Evolutionary conservation across 805 yeast genomes (phyloP).

Genomic region (Metschnikowia lunata): DNA sequence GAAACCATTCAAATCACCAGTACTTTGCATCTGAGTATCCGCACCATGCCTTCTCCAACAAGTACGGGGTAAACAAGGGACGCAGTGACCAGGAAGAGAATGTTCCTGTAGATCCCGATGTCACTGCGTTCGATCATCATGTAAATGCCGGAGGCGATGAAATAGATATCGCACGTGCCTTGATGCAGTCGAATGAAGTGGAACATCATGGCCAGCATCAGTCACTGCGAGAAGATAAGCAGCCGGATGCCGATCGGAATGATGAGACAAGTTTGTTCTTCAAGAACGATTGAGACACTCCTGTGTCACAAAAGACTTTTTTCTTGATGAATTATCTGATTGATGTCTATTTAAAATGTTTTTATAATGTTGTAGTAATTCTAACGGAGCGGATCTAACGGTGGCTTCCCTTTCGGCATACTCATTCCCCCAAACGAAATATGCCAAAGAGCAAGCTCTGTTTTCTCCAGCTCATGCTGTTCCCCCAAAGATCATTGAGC

Average conservation of each 20-base stretch:
- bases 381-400: too few relatives aligned
- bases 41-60: constrained; percentile 9
- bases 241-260: constrained; percentile 1
- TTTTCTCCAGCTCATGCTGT: constrained; percentile 1
- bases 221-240: not conserved
- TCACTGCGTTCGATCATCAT: constrained; percentile 37
- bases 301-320: not conserved
- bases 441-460: not conserved
- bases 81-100: constrained; percentile 17
- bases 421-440: constrained; percentile 20
- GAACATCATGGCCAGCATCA: constrained; percentile 12
- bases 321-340: not conserved
- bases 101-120: constrained; percentile 59
- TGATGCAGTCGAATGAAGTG: constrained; percentile 54
- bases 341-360: constrained; percentile 1
- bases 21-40: constrained; percentile 13
- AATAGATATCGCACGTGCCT: constrained; percentile 61
- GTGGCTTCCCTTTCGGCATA: not conserved
- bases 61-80: constrained; percentile 7
- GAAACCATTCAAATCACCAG: constrained; percentile 18
- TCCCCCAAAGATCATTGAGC: not conserved
- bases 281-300: constrained; percentile 3
- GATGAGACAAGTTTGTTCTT: constrained; percentile 17
- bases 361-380: not conserved
- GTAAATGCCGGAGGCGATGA: constrained; percentile 42